Base-by-base conservation (phyloP, 169 alveolate genomes). In the Theileria sp. region DNA sequence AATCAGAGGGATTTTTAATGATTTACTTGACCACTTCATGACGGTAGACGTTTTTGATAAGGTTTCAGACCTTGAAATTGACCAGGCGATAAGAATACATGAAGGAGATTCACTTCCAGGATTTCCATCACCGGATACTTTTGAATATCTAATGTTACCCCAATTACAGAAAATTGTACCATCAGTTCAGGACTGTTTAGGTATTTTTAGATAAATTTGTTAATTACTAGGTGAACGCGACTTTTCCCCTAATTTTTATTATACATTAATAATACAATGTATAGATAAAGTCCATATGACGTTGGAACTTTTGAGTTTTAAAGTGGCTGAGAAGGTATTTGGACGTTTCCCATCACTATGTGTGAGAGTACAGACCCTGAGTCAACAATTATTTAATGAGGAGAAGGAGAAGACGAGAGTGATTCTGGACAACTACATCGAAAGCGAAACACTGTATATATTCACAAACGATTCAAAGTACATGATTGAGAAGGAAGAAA, bases 91-190 rank as follows among this genome's bases (percentile, higher is more conserved):
- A 44, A 88, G 96, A 74, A 85, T 96, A 81, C 99, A 97, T 81
- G 98, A 98, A 86, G 99, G 99, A 12, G 99, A 97, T 88, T 92
- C 98, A 38, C 94, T 98, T 79, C 99, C 99, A 8, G 99, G 99
- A n/a, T 97, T 97, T 83, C 99, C 99, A 0, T 94, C 98, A 38
- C 98, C 98, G 3, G 99, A 97, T 88, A 98, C 97, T 25, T 97
- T 97, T 89, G 98, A 96, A 49, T 97, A 93, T 86, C 90, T 97
- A 56, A 95, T 97, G 36, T 90, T 95, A 21, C 99, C 99, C 6
- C 97, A 97, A 80, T 92, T 98, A 66, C 96, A 95, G 79, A 94
- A 92, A 78, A 88, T 98, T 5, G 76, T 79, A 25, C 88, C 93
- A 19, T 88, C 92, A 15, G 82, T 85, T 26, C 62, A 86, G 28